Base-by-base conservation (phyloP, 176 grass and related monocot genomes). In the Canna indica region DNA sequence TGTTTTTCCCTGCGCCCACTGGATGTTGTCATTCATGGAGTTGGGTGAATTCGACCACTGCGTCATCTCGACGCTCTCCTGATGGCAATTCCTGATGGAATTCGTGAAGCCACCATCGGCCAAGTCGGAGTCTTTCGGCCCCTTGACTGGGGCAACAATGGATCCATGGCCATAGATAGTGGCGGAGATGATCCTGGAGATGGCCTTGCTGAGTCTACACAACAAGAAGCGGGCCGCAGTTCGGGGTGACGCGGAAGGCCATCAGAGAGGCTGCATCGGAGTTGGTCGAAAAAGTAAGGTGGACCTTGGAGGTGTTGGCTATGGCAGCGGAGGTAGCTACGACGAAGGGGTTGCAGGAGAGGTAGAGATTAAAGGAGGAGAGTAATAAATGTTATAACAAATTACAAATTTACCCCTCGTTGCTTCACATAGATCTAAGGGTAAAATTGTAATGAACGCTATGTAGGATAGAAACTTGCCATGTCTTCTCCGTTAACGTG, bases 331-430 rank as follows among this genome's bases (percentile, higher is more conserved):
- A 16, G 29, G 68, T 27, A 12, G 44, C 25, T 25, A 42, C 83
- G 2, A 75, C 46, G 26, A 2, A 48, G 20, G 76, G 30, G 17
- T 77, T 81, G 64, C 81, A 73, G n/a, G 81, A 88, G 76, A 89
- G n/a, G n/a, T n/a, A n/a, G n/a, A n/a, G n/a, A n/a, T n/a, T n/a
- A n/a, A n/a, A n/a, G n/a, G n/a, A n/a, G n/a, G n/a, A n/a, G n/a
- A n/a, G n/a, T n/a, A n/a, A n/a, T n/a, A n/a, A n/a, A n/a, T n/a
- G n/a, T n/a, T n/a, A n/a, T n/a, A n/a, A n/a, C n/a, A n/a, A n/a
- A n/a, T n/a, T n/a, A n/a, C n/a, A n/a, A n/a, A n/a, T n/a, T n/a
- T n/a, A n/a, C n/a, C n/a, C n/a, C n/a, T n/a, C n/a, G n/a, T n/a
- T n/a, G n/a, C n/a, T n/a, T n/a, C n/a, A n/a, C n/a, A n/a, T n/a